Conservation (phyloP, 2,329 filamentous ascomycete species). For the Alternaria sp. region DNA sequence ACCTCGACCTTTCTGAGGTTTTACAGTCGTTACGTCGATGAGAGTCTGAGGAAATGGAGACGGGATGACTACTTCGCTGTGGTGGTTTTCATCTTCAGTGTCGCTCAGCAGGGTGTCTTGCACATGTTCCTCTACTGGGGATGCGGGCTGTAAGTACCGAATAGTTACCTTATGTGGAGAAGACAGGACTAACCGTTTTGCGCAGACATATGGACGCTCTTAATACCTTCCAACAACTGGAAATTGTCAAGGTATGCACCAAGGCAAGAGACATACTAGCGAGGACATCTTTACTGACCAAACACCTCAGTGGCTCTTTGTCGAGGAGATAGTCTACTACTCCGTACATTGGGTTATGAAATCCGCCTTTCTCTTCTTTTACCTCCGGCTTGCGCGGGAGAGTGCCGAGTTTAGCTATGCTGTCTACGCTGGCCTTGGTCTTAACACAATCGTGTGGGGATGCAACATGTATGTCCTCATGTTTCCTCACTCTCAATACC, state of each 20-base stretch:
- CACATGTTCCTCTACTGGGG: constrained; percentile 31
- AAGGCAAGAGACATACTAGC: not conserved
- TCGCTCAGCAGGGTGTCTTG: constrained; percentile 24
- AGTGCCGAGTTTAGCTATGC: constrained; percentile 25
- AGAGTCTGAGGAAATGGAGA: constrained; percentile 23
- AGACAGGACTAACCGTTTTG: not conserved
- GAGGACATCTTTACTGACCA: not conserved
- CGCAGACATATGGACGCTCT: not conserved
- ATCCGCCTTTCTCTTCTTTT: constrained; percentile 45
- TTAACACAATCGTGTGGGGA: constrained; percentile 35
- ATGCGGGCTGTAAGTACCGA: constrained; percentile 24
- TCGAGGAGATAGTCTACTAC: constrained; percentile 43
- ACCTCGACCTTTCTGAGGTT: constrained; percentile 21
- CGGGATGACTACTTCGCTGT: constrained; percentile 26
- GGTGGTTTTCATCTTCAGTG: constrained; percentile 18
- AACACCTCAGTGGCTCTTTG: constrained; percentile 28
- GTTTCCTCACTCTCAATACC: not conserved
- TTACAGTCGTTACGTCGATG: constrained; percentile 19
- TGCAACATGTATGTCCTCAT: constrained; percentile 26
- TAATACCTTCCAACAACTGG: constrained; percentile 5
- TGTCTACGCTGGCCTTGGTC: constrained; percentile 32
- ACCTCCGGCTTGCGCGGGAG: constrained; percentile 36
- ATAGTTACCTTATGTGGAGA: not conserved
- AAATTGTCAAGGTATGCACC: not conserved
- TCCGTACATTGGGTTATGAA: constrained; percentile 43